Evolutionary conservation across 2,329 filamentous ascomycete species (phyloP).

Genomic region (Lasiodiplodia citricola): DNA sequence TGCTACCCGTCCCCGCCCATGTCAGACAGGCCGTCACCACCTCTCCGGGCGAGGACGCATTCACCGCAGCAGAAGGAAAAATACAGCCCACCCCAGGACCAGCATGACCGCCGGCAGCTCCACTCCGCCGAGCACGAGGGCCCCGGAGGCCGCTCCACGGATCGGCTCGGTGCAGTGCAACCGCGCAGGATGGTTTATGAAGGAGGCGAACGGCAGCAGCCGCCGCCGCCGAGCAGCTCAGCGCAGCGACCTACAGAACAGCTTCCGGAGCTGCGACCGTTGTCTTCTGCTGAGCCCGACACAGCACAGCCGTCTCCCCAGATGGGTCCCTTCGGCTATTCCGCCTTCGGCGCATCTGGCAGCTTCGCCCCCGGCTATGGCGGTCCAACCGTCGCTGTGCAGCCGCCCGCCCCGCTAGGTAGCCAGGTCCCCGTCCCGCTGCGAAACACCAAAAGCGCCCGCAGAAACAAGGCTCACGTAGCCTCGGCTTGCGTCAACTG

Average conservation of each 20-base stretch:
- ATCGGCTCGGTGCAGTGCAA: constrained; percentile 19
- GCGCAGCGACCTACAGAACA: not conserved
- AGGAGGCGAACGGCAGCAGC: constrained; percentile 23
- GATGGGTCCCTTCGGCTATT: constrained; percentile 25
- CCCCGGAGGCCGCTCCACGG: constrained; percentile 11
- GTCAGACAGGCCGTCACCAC: constrained; percentile 56
- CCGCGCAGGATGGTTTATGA: constrained; percentile 25
- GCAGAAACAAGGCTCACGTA: constrained; percentile 75
- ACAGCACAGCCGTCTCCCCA: constrained; percentile 18
- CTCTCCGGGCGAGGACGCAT: constrained; percentile 34
- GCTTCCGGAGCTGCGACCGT: constrained; percentile 12
- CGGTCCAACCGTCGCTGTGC: constrained; percentile 18
- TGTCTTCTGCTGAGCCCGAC: constrained; percentile 15
- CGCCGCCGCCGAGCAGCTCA: constrained; percentile 20
- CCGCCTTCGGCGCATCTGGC: constrained; percentile 12
- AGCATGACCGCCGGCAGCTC: constrained; percentile 22
- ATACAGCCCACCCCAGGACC: constrained; percentile 20
- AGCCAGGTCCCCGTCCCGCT: constrained; percentile 14
- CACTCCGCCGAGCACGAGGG: constrained; percentile 16
- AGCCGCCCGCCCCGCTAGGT: constrained; percentile 12
- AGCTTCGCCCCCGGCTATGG: constrained; percentile 19
- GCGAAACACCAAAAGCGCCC: constrained; percentile 41
- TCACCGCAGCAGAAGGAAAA: constrained; percentile 26
- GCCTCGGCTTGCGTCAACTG: constrained; percentile 85
- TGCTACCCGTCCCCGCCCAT: constrained; percentile 58